Evolutionary conservation across 1,284 basidiomycete genomes (phyloP).

Genomic region (Ganoderma lingzhi): DNA sequence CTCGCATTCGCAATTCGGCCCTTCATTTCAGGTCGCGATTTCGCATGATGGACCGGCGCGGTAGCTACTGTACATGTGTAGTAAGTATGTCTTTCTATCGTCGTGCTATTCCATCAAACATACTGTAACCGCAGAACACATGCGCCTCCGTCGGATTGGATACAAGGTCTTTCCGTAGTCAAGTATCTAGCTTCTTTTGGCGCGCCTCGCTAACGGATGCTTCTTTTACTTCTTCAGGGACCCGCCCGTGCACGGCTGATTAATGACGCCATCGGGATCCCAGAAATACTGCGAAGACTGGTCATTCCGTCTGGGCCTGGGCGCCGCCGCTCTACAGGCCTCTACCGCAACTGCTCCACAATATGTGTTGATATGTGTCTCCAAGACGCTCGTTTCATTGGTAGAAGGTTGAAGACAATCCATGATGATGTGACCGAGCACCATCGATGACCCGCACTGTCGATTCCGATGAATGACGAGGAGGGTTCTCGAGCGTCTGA

Average conservation of each 20-base stretch:
- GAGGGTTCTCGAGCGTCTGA: neutral
- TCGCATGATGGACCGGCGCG: neutral
- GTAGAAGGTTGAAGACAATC: constrained; percentile 2
- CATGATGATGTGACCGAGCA: neutral
- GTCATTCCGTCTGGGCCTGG: neutral
- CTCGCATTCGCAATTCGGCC: neutral
- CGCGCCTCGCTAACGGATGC: neutral
- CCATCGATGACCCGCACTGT: neutral
- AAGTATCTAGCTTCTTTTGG: neutral
- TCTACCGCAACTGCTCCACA: neutral
- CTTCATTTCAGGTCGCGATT: neutral
- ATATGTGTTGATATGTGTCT: neutral
- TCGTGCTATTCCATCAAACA: neutral
- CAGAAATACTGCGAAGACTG: neutral
- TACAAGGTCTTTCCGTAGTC: neutral
- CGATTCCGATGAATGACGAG: too few species aligned
- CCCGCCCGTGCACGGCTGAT: neutral
- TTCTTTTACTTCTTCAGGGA: neutral
- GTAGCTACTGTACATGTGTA: neutral
- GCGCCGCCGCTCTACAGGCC: neutral
- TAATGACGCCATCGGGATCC: neutral
- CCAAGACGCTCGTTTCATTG: neutral
- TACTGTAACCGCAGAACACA: neutral
- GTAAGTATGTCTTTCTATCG: neutral
- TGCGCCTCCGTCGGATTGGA: neutral